Conservation (phyloP, 768 basidiomycete genomes). For the Russula dissimulans region DNA sequence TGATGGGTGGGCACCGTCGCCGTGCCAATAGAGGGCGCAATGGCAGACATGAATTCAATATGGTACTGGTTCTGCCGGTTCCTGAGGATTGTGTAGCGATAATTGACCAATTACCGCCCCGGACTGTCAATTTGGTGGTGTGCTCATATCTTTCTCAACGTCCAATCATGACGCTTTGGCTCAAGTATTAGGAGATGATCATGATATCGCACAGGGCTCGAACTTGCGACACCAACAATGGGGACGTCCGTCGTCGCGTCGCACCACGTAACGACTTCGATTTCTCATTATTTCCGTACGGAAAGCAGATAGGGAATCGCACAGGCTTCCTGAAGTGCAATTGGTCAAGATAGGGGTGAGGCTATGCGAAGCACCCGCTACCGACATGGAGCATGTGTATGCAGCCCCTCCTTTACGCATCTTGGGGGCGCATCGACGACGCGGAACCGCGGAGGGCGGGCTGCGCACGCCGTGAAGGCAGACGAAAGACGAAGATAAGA, state of each 20-base stretch:
- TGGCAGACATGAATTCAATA: background rate
- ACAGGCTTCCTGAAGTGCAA: no score
- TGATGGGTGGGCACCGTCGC: conserved; percentile 3
- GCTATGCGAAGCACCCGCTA: background rate
- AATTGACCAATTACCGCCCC: background rate
- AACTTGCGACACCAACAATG: no score
- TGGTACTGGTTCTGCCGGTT: background rate
- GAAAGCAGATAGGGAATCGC: no score
- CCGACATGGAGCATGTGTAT: background rate
- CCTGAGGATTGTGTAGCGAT: background rate
- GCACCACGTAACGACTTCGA: no score
- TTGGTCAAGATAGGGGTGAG: background rate
- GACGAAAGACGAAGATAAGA: background rate
- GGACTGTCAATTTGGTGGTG: no score
- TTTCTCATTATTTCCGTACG: no score
- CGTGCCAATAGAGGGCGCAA: background rate
- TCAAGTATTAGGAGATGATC: no score
- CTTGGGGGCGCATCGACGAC: background rate
- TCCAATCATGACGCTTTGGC: no score
- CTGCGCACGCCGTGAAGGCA: background rate
- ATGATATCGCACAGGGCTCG: no score
- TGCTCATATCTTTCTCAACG: no score
- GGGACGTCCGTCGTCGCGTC: no score
- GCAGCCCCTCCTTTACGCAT: background rate
- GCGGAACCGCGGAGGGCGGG: conserved; percentile 9